A percentile compares a stretch with the other conserved stretches of the same genome.
Evolutionary conservation across 2,329 filamentous ascomycete species (phyloP).

Genomic region (Alternaria hordeiaustralica): DNA sequence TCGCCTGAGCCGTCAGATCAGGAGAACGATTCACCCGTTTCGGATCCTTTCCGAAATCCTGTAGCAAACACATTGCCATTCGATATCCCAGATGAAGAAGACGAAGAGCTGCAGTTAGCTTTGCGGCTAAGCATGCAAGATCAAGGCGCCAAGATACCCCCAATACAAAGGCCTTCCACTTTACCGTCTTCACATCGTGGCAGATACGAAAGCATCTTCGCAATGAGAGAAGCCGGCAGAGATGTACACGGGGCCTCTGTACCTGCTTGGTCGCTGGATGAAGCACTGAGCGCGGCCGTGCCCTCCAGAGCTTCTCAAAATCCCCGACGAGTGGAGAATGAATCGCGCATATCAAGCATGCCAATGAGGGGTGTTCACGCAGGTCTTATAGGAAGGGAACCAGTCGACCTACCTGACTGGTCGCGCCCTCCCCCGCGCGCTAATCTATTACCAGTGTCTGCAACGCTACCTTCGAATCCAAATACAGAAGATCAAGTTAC

Average conservation of each 20-base stretch:
- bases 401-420: neutral
- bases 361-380: neutral
- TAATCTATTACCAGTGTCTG: neutral
- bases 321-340: neutral
- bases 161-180: neutral
- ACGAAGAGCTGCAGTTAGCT: conserved; percentile 13
- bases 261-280: conserved; percentile 7
- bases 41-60: neutral
- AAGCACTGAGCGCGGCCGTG: neutral
- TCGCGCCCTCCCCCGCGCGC: neutral
- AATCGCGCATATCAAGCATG: neutral
- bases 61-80: neutral
- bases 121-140: conserved; percentile 19
- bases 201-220: conserved; percentile 4
- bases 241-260: neutral
- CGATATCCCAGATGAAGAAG: conserved; percentile 1
- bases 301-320: neutral
- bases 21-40: neutral
- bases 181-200: neutral
- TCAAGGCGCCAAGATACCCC: neutral
- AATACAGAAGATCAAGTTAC: neutral
- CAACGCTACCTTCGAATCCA: neutral
- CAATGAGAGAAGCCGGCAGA: conserved; percentile 8
- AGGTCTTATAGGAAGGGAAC: neutral
- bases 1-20: neutral